Conservation (phyloP, 2,329 filamentous ascomycete genomes). For the Fusarium brachygibbosum region DNA sequence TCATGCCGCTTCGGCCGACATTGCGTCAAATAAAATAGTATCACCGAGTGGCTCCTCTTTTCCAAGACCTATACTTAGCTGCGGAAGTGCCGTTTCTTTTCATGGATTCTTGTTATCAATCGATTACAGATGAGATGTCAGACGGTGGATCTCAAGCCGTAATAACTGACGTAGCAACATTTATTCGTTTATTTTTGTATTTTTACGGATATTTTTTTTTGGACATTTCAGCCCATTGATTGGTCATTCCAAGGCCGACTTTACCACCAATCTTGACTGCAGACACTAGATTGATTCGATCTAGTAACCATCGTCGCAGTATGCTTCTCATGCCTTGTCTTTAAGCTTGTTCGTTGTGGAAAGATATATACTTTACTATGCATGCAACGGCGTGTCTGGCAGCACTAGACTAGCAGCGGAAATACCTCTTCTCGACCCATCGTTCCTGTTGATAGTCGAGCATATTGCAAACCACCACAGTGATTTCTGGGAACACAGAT, state of each 20-base stretch:
- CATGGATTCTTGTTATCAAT: conserved; percentile 24
- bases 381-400: neutral
- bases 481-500: conserved; percentile 88
- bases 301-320: neutral
- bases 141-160: conserved; percentile 13
- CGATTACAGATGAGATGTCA: conserved; percentile 20
- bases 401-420: conserved; percentile 74
- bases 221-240: conserved; percentile 4
- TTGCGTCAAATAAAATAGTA: conserved; percentile 28
- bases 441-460: conserved; percentile 85
- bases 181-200: conserved; percentile 1
- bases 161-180: conserved; percentile 6
- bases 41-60: conserved; percentile 28
- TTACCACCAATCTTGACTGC: conserved; percentile 14
- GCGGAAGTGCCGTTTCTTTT: conserved; percentile 22
- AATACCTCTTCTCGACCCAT: conserved; percentile 92
- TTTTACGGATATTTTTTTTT: neutral
- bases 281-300: conserved; percentile 5
- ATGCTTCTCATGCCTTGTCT: neutral
- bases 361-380: conserved; percentile 28
- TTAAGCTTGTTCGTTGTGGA: neutral
- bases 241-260: conserved; percentile 2
- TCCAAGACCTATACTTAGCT: conserved; percentile 25
- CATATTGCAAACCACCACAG: conserved; percentile 86
- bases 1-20: conserved; percentile 4